Evolutionary conservation across 1,284 basidiomycete species (phyloP).

Genomic region (Meira nashicola): DNA sequence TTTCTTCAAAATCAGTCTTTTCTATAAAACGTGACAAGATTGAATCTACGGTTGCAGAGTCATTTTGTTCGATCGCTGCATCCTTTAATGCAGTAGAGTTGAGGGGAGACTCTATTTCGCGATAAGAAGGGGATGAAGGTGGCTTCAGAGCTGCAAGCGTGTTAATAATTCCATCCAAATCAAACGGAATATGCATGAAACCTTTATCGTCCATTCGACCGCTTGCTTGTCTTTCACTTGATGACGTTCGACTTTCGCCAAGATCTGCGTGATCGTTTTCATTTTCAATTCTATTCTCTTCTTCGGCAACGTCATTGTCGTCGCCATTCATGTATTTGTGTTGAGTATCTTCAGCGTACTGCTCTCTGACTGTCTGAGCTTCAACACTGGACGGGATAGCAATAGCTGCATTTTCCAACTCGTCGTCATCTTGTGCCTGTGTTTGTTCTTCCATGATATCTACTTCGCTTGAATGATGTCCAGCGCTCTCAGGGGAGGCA

Average conservation of each 20-base stretch:
- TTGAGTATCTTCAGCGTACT: conserved; percentile 11
- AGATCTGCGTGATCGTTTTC: too few species aligned
- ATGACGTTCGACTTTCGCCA: too few species aligned
- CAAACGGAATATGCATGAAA: too few species aligned
- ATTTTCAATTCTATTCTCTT: conserved; percentile 16
- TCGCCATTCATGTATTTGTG: conserved; percentile 10
- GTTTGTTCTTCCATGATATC: conserved; percentile 26
- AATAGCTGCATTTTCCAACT: background rate
- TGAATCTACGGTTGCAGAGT: conserved; percentile 64
- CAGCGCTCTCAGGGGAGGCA: background rate
- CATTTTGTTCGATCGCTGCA: conserved; percentile 63
- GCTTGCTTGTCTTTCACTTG: background rate
- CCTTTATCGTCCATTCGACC: background rate
- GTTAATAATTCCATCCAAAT: background rate
- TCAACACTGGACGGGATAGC: too few species aligned
- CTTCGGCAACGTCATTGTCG: conserved; percentile 53
- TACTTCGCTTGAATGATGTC: conserved; percentile 13
- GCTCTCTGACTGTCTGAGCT: too few species aligned
- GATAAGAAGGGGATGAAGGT: background rate
- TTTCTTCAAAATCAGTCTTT: conserved; percentile 77
- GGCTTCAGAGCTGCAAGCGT: background rate
- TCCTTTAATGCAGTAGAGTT: conserved; percentile 3
- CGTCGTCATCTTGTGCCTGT: conserved; percentile 13
- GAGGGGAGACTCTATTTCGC: background rate
- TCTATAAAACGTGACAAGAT: conserved; percentile 78